A percentile compares a stretch with the other conserved stretches of the same genome.
phyloP scores from a whole-genome alignment of 2,329 filamentous ascomycete species.

The Scytalidium lignicola region DNA sequence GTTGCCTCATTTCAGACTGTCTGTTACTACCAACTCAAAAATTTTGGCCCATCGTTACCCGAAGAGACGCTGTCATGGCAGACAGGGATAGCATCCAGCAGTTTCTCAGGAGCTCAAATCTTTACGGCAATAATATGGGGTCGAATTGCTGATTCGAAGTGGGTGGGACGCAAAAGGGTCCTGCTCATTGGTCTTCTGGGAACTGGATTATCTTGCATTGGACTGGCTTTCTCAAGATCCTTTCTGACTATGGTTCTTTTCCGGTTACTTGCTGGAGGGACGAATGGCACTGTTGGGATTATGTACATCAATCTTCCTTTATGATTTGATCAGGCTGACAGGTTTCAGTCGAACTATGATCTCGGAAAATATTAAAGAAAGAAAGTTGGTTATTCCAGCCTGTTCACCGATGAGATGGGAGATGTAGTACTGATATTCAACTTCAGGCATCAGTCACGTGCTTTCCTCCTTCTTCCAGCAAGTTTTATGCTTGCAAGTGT shows the following conservation, averaged over 20 bases:
- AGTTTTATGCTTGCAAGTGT: slow-evolving; percentile 55
- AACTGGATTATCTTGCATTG: slow-evolving; percentile 56
- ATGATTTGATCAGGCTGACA: neutral
- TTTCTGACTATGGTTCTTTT: slow-evolving; percentile 54
- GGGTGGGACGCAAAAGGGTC: slow-evolving; percentile 69
- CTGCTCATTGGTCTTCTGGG: slow-evolving; percentile 58
- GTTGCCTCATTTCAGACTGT: slow-evolving; percentile 45
- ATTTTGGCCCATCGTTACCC: slow-evolving; percentile 54
- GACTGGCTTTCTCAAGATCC: slow-evolving; percentile 60
- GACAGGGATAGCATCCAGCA: slow-evolving; percentile 71
- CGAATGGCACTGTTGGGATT: slow-evolving; percentile 68
- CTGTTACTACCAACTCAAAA: slow-evolving; percentile 85
- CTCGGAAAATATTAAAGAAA: slow-evolving; percentile 63
- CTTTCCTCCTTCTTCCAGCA: slow-evolving; percentile 43
- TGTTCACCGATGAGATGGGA: too few relatives aligned
- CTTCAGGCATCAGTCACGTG: slow-evolving; percentile 59
- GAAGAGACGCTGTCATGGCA: slow-evolving; percentile 68
- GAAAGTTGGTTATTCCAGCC: slow-evolving; percentile 38
- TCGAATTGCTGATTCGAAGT: slow-evolving; percentile 57
- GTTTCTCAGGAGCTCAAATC: slow-evolving; percentile 79
- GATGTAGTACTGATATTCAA: too few relatives aligned
- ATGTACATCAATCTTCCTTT: slow-evolving; percentile 48
- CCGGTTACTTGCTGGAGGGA: slow-evolving; percentile 53
- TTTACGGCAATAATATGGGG: slow-evolving; percentile 81
- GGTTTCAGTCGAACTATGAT: slow-evolving; percentile 60